Percentiles rank a stretch among this genome's conserved stretches.
phyloP scores from a whole-genome alignment of 495 filamentous ascomycete genomes.

The Penicillium longicatenatum region DNA sequence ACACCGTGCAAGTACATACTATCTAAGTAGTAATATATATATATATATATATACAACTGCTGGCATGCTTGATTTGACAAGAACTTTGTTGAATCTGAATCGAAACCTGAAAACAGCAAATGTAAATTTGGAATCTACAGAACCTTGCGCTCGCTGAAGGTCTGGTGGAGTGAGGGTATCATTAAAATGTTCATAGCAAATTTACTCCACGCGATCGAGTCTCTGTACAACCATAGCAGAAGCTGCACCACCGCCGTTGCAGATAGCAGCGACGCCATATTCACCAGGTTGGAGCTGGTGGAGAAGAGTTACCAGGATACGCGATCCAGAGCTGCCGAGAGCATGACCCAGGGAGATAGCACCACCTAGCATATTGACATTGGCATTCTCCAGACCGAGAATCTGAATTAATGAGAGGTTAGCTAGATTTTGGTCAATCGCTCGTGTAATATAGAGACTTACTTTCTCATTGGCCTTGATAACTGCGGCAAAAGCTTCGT shows the following conservation, averaged over 20 bases:
- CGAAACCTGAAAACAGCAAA: neutral
- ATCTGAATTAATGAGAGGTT: slow-evolving; percentile 52
- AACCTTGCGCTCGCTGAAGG: neutral
- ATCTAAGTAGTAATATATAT: too few species aligned
- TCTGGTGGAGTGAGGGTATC: slow-evolving; percentile 22
- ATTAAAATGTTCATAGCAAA: slow-evolving; percentile 6
- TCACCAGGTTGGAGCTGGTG: slow-evolving; percentile 89
- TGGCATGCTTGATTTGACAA: too few species aligned
- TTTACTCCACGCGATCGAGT: slow-evolving; percentile 62
- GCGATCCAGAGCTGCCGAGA: slow-evolving; percentile 88
- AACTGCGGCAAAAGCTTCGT: slow-evolving; percentile 95
- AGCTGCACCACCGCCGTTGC: slow-evolving; percentile 92
- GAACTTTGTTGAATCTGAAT: too few species aligned
- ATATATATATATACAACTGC: too few species aligned
- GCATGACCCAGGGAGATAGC: slow-evolving; percentile 95
- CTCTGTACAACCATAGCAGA: slow-evolving; percentile 92
- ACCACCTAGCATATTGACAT: slow-evolving; percentile 86
- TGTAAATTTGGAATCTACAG: neutral
- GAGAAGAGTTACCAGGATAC: slow-evolving; percentile 86
- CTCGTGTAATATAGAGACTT: slow-evolving; percentile 18
- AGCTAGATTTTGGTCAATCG: slow-evolving; percentile 8
- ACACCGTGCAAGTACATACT: too few species aligned
- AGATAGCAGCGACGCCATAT: slow-evolving; percentile 94
- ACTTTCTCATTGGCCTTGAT: slow-evolving; percentile 95
- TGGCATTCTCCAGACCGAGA: slow-evolving; percentile 71